Percentiles rank a stretch among this genome's conserved stretches.
phyloP scores from a whole-genome alignment of 768 basidiomycete genomes.

The Phaffia australis region DNA sequence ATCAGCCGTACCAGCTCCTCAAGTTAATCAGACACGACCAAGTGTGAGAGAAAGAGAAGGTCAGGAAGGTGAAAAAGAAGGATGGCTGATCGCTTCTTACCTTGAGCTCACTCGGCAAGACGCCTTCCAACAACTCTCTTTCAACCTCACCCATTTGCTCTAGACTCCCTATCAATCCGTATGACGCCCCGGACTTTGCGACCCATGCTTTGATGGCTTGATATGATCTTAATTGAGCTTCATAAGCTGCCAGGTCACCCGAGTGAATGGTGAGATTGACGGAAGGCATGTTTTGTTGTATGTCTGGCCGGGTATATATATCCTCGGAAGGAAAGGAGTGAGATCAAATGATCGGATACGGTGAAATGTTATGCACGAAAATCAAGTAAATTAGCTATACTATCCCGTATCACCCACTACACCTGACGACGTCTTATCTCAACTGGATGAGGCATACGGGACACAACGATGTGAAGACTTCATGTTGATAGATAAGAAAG shows the following conservation, averaged over 20 bases:
- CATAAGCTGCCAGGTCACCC: not conserved
- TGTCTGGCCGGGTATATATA: no score
- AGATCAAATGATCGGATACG: no score
- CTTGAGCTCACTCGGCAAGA: conserved; percentile 35
- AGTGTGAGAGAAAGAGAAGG: not conserved
- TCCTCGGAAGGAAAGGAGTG: no score
- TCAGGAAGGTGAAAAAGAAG: no score
- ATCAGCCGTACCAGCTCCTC: not conserved
- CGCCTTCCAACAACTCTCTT: conserved; percentile 38
- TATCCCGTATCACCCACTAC: no score
- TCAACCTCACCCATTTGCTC: conserved; percentile 43
- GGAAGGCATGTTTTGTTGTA: not conserved
- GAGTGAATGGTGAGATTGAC: conserved; percentile 5
- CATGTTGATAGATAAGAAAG: no score
- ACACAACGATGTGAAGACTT: no score
- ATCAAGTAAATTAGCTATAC: no score
- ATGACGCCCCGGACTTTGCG: conserved; percentile 40
- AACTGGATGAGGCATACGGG: no score
- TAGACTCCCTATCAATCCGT: conserved; percentile 41
- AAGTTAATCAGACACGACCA: conserved; percentile 7
- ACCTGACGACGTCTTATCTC: no score
- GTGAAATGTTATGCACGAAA: no score
- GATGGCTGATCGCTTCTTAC: conserved; percentile 28
- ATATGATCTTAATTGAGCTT: not conserved
- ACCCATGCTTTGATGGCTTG: conserved; percentile 32